Conservation (phyloP, 2,329 filamentous ascomycete genomes). For the Aspergillus fijiensis region DNA sequence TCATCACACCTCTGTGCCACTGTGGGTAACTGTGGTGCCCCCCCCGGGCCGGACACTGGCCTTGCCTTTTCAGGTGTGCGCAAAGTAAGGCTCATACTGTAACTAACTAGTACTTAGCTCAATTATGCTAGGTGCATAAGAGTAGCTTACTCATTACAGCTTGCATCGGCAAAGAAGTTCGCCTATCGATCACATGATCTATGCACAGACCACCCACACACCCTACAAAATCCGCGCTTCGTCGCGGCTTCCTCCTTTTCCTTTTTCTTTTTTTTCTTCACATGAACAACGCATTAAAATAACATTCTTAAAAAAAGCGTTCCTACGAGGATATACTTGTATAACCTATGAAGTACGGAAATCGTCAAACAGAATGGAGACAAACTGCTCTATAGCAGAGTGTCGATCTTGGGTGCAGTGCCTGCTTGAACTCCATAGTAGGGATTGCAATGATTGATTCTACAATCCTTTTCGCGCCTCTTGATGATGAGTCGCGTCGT, state of each 20-base stretch:
- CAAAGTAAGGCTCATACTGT: too few relatives aligned
- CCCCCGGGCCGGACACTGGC: neutral
- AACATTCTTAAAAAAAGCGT: slow-evolving; percentile 59
- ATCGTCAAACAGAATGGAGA: slow-evolving; percentile 60
- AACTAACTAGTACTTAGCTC: too few relatives aligned
- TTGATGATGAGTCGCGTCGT: neutral
- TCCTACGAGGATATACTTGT: slow-evolving; percentile 51
- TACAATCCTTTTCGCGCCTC: slow-evolving; percentile 42
- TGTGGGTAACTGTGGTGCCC: too few relatives aligned
- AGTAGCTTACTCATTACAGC: neutral
- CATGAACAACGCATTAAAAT: slow-evolving; percentile 58
- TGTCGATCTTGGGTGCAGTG: slow-evolving; percentile 61
- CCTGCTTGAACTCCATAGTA: slow-evolving; percentile 44
- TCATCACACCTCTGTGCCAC: neutral
- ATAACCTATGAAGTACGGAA: slow-evolving; percentile 56
- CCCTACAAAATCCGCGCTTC: slow-evolving; percentile 4
- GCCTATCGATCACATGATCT: slow-evolving; percentile 20
- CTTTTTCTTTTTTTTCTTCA: slow-evolving; percentile 40
- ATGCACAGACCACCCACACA: slow-evolving; percentile 17
- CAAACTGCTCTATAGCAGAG: slow-evolving; percentile 37
- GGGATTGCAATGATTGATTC: slow-evolving; percentile 61
- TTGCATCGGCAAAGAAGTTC: neutral
- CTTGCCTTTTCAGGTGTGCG: neutral
- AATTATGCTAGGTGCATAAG: too few relatives aligned
- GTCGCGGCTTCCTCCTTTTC: slow-evolving; percentile 21